Base-by-base conservation (phyloP, 306 rosid species). In the Luffa aegyptiaca region DNA sequence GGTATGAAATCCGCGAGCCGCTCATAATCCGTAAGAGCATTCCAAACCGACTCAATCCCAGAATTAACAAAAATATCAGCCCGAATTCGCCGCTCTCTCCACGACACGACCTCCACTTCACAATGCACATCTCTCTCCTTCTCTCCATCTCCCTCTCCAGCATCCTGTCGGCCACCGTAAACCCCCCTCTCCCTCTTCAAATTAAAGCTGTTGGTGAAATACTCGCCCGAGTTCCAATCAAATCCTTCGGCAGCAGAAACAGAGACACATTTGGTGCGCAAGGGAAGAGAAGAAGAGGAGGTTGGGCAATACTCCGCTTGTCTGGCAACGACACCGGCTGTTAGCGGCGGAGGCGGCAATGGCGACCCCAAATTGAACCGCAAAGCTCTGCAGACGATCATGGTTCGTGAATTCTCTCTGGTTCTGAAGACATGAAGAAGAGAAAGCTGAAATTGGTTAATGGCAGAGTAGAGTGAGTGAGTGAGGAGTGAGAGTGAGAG, bases 1-100 rank as follows among this genome's bases (percentile, higher is more conserved):
- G 98, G 98, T 18, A 94, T 89, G 85, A 90, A 94, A 80, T 94
- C 95, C 35, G 97, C 97, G 3, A 94, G 92, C 33, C 87, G 92
- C 81, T 94, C 98, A 69, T 94, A 94, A 87, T 94, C 98, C 0
- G 97, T 92, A 39, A 94, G 92, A 80, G 97, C 91, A 26, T 89
- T 87, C 97, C 98, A 94, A 78, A 92, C 88, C 2, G 95, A 90
- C 16, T 88, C 84, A 21, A 91, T 84, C 48, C 88, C 92, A 44
- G 98, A 90, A 81, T 92, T 76, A 65, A 94, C 88, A 0, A 74
- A 78, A 20, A 87, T 88, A 14, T 87, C 83, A 4, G 95, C 97
- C 44, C 85, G 88, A 52, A 94, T 86, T 70, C 92, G 84, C 12
- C 97, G 87, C 80, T 92, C 98, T 81, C 97, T 83, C 98, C 98